phyloP scores from a whole-genome alignment of 1,284 basidiomycete species.

The Heterobasidion parviporum region DNA sequence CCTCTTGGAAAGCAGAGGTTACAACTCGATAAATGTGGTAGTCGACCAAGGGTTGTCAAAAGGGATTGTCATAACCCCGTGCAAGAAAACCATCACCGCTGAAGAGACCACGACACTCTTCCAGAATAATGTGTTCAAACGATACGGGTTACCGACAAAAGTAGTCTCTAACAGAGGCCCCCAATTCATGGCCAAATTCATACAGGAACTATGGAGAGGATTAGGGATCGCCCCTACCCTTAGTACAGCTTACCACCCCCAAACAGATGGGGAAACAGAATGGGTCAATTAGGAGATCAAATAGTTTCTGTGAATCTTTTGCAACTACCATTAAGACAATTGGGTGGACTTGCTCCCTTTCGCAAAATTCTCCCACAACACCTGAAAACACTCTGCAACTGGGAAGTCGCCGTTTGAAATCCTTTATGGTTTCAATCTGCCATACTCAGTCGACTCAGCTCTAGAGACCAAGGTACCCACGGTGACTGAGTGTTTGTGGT shows the following conservation, averaged over 20 bases:
- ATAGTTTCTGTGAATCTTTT: not conserved
- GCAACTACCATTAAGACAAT: not conserved
- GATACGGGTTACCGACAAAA: not conserved
- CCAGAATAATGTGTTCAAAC: not conserved
- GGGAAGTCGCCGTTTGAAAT: no score
- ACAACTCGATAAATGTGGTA: no score
- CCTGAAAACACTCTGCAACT: no score
- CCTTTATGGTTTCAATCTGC: no score
- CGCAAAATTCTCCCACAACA: no score
- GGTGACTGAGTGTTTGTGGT: fast-evolving
- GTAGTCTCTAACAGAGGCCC: not conserved
- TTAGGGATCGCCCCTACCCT: not conserved
- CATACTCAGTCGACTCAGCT: no score
- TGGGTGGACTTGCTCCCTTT: not conserved
- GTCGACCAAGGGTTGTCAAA: not conserved
- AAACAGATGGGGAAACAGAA: not conserved
- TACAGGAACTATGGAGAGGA: not conserved
- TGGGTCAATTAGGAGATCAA: not conserved
- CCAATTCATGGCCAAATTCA: not conserved
- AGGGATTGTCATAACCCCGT: not conserved
- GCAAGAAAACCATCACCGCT: not conserved
- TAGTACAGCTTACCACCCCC: not conserved
- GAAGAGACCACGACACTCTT: not conserved
- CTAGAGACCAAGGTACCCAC: no score
- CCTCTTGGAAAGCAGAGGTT: no score